Evolutionary conservation across 352 stramenopile species (phyloP), one percentile per base, ranked within the genome.

Genomic region (Thraustotheca clavata): DNA sequence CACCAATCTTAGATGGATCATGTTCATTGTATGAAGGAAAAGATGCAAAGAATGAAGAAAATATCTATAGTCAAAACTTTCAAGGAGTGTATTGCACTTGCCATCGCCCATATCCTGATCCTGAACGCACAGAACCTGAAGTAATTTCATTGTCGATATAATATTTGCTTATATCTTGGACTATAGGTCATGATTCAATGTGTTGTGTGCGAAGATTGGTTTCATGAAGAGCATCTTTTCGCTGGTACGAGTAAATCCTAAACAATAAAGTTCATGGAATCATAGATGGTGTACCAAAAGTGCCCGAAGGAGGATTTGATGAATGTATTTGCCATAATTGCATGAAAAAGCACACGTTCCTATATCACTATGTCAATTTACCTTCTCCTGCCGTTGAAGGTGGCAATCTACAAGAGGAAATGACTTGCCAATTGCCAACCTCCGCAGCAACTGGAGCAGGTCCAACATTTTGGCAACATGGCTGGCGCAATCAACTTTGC

Each of bases 11-110:
- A 82, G 73, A 48, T 14, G 75, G 73, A 24, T 67, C 71, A 27
- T 90, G 81, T 74, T 76, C 79, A 60, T 62, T 90, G 9, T 71
- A 77, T 41, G 40, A 68, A 20, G 76, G 80, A 62, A 90, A 90
- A 63, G 70, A 71, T 11, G 18, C 54, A 11, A 60, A 49, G 34
- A 90, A 90, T 49, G 65, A 72, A 12, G 71, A 72, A 43, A 90
- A 90, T 68, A 62, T 49, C 41, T 90, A 90, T 70, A 87, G 77
- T 50, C 79, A 88, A 52, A 90, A 90, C 67, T 88, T 85, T 69
- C 67, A 65, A 9, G 81, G 79, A 14, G 60, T 73, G 35, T 90
- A 88, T 57, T 90, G 81, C 71, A 73, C 74, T 34, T 90, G 81
- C 68, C 75, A 87, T 57, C 81, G 81, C 36, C 81, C 79, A 69